Evolutionary conservation across 352 stramenopile genomes (phyloP), one percentile per base, ranked within the genome.

Genomic region (Ophiocytium majus): DNA sequence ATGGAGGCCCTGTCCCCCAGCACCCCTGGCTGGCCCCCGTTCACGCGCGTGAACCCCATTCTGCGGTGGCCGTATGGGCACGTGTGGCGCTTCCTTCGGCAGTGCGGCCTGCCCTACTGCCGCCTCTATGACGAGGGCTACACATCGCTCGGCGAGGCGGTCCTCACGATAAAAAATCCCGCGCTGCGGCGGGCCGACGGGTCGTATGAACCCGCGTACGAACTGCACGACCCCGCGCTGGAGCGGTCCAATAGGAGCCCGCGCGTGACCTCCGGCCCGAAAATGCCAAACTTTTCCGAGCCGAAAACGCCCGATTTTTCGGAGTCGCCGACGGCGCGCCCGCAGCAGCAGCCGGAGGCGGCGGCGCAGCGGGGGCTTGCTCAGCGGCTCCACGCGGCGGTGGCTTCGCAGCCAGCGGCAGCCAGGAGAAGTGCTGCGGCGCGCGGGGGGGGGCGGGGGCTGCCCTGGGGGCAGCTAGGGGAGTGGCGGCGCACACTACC

Each of bases 41-140:
- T 97, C 82, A 86, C 96, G 83, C 92, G 94, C 50, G 89, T 97
- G 36, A 97, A 96, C 83, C 94, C 94, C 63, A 95, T 96, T 63
- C 87, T 97, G 50, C 86, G 91, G 64, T 97, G 94, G 94, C 93
- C 92, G 34, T 98, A 97, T 87, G 85, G 86, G 14, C 90, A 96
- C 84, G 93, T 97, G 10, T 98, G 94, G 94, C 88, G 89, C 37
- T 97, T 98, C 84, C 80, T 97, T 57, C 92, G 93, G 23, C 88
- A 94, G 28, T 96, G 92, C 82, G 85, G 92, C 43, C 87, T 98
- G 34, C 92, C 95, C 28, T 97, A 97, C 86, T 97, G 93, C 89
- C 86, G 81, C 28, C 85, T 98, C 23, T 98, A 98, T 85, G 94
- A 97, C 85, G 91, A 97, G 82, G 94, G 94, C 31, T 86, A 86